Evolutionary conservation across 352 stramenopile species (phyloP).

Genomic region (Aphanomyces stellatus): DNA sequence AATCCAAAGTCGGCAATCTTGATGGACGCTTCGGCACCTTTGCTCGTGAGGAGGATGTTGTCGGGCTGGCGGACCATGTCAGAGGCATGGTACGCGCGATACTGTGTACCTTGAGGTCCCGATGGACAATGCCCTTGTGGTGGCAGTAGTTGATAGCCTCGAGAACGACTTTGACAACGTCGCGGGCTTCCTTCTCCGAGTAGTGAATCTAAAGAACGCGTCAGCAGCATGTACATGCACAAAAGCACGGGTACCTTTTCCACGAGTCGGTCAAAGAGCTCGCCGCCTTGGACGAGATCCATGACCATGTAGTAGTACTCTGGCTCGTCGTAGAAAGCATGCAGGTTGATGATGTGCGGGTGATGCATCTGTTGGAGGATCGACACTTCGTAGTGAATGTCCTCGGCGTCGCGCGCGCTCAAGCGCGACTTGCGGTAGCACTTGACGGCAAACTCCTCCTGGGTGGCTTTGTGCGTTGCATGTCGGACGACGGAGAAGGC

Average conservation of each 20-base stretch:
- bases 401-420: conserved; percentile 68
- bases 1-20: conserved; percentile 92
- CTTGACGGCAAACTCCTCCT: conserved; percentile 86
- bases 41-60: conserved; percentile 77
- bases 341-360: conserved; percentile 83
- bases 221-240: background rate
- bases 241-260: conserved; percentile 15
- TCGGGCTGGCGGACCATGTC: conserved; percentile 62
- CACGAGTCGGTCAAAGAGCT: conserved; percentile 85
- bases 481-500: conserved; percentile 86
- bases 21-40: conserved; percentile 64
- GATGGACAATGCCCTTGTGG: conserved; percentile 72
- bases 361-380: conserved; percentile 79
- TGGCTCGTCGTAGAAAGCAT: conserved; percentile 86
- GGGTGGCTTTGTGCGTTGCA: conserved; percentile 68
- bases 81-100: too few species aligned
- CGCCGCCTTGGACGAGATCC: conserved; percentile 75
- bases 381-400: conserved; percentile 67
- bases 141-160: conserved; percentile 83
- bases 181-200: conserved; percentile 75
- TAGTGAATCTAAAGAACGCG: conserved; percentile 63
- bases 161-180: conserved; percentile 77
- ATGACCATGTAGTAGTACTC: conserved; percentile 88
- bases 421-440: conserved; percentile 75
- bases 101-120: conserved; percentile 56